Conservation (phyloP, 768 basidiomycete species). For the Leccinum arenicola region DNA sequence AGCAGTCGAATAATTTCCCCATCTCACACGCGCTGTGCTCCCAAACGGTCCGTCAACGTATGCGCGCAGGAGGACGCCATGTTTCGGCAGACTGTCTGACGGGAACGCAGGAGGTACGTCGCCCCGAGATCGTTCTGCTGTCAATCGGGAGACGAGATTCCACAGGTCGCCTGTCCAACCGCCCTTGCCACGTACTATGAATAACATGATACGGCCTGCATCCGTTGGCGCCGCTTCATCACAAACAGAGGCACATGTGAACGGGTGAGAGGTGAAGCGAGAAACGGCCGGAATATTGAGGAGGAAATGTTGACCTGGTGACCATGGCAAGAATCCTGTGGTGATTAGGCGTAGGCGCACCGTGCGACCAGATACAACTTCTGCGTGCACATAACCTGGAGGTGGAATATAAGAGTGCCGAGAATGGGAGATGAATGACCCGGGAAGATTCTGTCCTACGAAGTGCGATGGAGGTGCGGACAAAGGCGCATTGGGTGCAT, state of each 20-base stretch:
- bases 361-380: constrained; percentile 67
- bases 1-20: too few relatives aligned
- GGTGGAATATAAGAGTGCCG: constrained; percentile 46
- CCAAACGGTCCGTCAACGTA: too few relatives aligned
- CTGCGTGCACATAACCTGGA: constrained; percentile 63
- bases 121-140: too few relatives aligned
- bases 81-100: too few relatives aligned
- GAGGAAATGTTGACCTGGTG: constrained; percentile 77
- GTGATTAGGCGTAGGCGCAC: constrained; percentile 65
- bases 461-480: neutral
- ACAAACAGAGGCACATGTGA: constrained; percentile 64
- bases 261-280: constrained; percentile 63
- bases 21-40: too few relatives aligned
- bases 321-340: constrained; percentile 57
- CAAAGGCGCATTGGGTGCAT: neutral
- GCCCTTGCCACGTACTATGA: constrained; percentile 65
- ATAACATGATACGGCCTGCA: constrained; percentile 53
- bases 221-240: constrained; percentile 44
- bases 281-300: constrained; percentile 66
- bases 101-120: too few relatives aligned
- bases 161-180: constrained; percentile 71
- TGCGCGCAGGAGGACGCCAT: too few relatives aligned
- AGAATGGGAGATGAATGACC: neutral
- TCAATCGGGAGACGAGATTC: constrained; percentile 41
- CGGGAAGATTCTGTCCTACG: neutral